phyloP scores from a whole-genome alignment of 805 yeast genomes.

The Candida piceae region DNA sequence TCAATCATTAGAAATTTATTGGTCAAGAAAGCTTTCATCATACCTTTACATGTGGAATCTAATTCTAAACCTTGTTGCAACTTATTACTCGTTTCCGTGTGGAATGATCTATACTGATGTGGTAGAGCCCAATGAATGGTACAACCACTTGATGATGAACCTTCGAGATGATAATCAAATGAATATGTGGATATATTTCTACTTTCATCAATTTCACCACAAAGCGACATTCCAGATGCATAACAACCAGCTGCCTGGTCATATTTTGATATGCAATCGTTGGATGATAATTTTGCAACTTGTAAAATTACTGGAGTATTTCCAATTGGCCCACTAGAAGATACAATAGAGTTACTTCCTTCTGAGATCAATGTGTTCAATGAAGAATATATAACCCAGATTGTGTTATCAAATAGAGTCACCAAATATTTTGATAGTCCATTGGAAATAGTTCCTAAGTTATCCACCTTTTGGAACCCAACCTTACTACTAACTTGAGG shows the following conservation, averaged over 20 bases:
- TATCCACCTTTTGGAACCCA: constrained; percentile 52
- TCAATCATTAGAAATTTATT: constrained; percentile 27
- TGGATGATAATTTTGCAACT: constrained; percentile 37
- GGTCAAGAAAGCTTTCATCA: constrained; percentile 42
- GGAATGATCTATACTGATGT: constrained; percentile 44
- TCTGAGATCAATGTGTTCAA: constrained; percentile 11
- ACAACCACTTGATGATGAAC: constrained; percentile 18
- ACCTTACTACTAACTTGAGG: constrained; percentile 58
- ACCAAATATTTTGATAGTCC: constrained; percentile 50
- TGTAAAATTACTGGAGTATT: constrained; percentile 42
- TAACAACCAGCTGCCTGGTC: constrained; percentile 70
- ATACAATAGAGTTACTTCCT: constrained; percentile 29
- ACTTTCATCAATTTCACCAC: constrained; percentile 32
- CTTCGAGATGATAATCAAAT: constrained; percentile 33
- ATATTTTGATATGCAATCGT: constrained; percentile 36
- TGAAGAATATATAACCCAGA: constrained; percentile 59
- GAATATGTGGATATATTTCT: constrained; percentile 35
- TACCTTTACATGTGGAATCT: constrained; percentile 53
- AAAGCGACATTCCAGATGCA: constrained; percentile 39
- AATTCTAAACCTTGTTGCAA: too few species aligned
- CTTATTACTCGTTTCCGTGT: too few species aligned
- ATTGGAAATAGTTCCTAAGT: constrained; percentile 32
- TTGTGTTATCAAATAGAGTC: constrained; percentile 47
- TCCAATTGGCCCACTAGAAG: constrained; percentile 7
- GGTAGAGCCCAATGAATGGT: constrained; percentile 47